Evolutionary conservation across 2,329 filamentous ascomycete species (phyloP), one percentile per base, ranked within the genome.

Genomic region (Acrocalymma vagum): DNA sequence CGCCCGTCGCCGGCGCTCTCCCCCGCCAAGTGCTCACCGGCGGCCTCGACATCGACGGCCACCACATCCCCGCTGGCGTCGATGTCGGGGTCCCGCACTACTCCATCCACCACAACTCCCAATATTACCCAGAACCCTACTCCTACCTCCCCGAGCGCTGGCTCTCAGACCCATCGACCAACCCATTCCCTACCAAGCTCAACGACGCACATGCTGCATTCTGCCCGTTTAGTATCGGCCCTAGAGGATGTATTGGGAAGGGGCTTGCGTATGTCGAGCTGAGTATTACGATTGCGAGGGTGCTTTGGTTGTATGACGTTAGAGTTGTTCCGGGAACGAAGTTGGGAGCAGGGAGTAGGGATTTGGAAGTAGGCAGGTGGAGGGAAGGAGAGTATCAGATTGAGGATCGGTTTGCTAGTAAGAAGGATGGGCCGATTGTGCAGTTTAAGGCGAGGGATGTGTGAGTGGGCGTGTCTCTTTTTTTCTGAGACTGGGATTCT

Each of bases 211-310:
- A 86, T 34, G 78, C 76, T 22, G 88, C 88, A 0, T 93, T 88
- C 69, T 90, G 85, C 48, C 86, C 89, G 2, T 90, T 90, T 56
- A 84, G 80, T 29, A 74, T 88, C 47, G 87, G 87, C 0, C 83
- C 85, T 0, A 73, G 86, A 9, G 85, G 85, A 2, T 90, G 87
- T 60, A 87, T 90, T 38, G 87, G 86, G 0, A 89, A 88, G 75
- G 78, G 79, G 0, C 69, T 88, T 29, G 85, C 85, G 2, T 86
- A 88, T 55, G 76, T 81, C 29, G 85, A 88, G 72, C 80, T 88
- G 78, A 80, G 74, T 35, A 78, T 81, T 5, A 80, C 83, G 2
- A 64, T 88, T 38, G 85, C 84, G 22, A 69, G 84, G 10, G 73
- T 83, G 14, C 58, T 88, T 43, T 87, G 74, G 50, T 45, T 81